Base-by-base conservation (phyloP, 805 yeast genomes). In the Lachancea cidri region DNA sequence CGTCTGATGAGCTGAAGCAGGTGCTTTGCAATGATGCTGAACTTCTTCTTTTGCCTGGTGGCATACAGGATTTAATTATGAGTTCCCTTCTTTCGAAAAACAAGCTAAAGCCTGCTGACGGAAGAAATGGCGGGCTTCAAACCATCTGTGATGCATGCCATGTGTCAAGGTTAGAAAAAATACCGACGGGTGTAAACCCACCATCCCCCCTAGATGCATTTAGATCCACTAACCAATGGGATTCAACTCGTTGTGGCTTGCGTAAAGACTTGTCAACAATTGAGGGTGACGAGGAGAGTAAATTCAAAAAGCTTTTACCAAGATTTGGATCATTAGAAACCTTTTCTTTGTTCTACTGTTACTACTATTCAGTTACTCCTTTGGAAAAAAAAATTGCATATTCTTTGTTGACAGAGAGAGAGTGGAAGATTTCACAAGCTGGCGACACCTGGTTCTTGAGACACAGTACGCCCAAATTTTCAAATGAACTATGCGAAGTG, bases 271-370 rank as follows among this genome's bases (percentile, higher is more conserved):
- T 48, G 8, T 41, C 43, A 24, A 35, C 36, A 11, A 19, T 20
- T 13, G n/a, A 7, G 3, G 36, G 29, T 13, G 38, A 20, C 3
- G 46, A 41, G 14, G 37, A 37, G 13, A 38, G 41, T 22, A 29
- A 33, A 6, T 17, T 32, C 6, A 48, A 48, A 4, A 39, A 43
- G 4, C 47, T 59, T 7, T 19, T 58, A 17, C 57, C 53, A n/a
- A 52, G 52, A 14, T 62, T 62, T 31, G 52, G 57, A 42, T 43
- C 52, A 1, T 34, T 60, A 36, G 66, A 62, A 34, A 55, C 58
- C 46, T 62, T 62, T 37, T 65, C 73, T 13, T 47, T 72, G 36
- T 71, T 72, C 44, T 71, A 65, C 47, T 72, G 71, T 27, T 69
- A 60, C 49, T 72, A 72, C 47, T 72, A 58, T 52, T 67, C 71